These are phyloP conservation scores for Gossypium trilobum DNA, from an alignment of 441 rosid genomes.

Conservation along the genomic window DNA sequence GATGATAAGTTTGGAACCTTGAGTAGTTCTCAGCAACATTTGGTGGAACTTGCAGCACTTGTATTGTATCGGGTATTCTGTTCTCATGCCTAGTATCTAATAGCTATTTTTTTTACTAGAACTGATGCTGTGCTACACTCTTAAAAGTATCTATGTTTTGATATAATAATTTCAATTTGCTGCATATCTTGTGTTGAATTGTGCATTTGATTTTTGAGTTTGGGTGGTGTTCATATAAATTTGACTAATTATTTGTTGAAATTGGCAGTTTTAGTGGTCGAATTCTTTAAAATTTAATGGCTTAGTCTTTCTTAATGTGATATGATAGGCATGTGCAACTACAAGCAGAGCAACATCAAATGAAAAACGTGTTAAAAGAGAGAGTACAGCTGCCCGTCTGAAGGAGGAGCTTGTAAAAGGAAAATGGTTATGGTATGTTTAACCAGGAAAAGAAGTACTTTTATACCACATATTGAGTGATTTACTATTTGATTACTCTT, in stretches of 20 bases:
- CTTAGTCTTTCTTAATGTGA: slow-evolving; percentile 10
- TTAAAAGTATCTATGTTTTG: neutral
- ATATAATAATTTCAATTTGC: neutral
- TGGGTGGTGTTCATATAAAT: slow-evolving; percentile 1
- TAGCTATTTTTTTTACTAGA: slow-evolving; percentile 2
- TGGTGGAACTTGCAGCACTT: slow-evolving; percentile 79
- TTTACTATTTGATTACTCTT: neutral
- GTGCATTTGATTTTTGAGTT: slow-evolving; percentile 4
- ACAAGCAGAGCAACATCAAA: slow-evolving; percentile 34
- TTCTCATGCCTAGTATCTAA: neutral
- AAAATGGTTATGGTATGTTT: slow-evolving; percentile 83
- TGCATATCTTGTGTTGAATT: neutral
- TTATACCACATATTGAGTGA: neutral
- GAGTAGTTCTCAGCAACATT: slow-evolving; percentile 49
- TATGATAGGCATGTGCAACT: slow-evolving; percentile 48
- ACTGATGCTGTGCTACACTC: neutral
- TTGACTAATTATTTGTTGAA: neutral
- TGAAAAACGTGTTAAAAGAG: slow-evolving; percentile 64
- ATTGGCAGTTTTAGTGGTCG: neutral
- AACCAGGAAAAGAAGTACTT: neutral
- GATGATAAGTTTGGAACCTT: slow-evolving; percentile 69
- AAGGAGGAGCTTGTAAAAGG: slow-evolving; percentile 75
- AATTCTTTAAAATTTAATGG: neutral
- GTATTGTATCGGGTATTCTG: slow-evolving; percentile 60
- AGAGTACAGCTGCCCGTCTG: slow-evolving; percentile 45